phyloP scores from a whole-genome alignment of 108 stramenopile species.

The Nannochloropsis salina region DNA sequence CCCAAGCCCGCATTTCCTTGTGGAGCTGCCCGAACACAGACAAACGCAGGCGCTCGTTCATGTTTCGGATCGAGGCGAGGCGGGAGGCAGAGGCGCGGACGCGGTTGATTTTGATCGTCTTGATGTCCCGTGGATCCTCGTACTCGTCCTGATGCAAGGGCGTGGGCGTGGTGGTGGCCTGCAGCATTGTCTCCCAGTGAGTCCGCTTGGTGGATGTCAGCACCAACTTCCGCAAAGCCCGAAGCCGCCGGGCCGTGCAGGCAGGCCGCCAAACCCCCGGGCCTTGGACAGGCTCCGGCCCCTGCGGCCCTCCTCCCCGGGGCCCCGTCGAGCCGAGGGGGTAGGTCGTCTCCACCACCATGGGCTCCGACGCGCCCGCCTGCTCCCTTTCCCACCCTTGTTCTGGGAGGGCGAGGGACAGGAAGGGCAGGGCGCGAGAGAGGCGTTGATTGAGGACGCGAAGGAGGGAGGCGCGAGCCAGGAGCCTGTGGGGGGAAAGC shows the following conservation, averaged over 20 bases:
- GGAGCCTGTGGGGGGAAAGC: slow-evolving; percentile 36
- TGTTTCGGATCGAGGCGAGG: slow-evolving; percentile 44
- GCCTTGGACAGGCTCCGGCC: background rate
- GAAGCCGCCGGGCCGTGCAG: slow-evolving; percentile 33
- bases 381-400: slow-evolving; percentile 53
- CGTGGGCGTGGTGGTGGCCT: slow-evolving; percentile 80
- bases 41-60: slow-evolving; percentile 60
- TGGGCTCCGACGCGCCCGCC: slow-evolving; percentile 21
- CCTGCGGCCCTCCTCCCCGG: background rate
- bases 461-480: slow-evolving; percentile 69
- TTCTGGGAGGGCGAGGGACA: slow-evolving; percentile 67
- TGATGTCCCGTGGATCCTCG: slow-evolving; percentile 84
- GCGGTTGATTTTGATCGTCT: slow-evolving; percentile 79
- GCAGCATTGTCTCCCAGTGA: slow-evolving; percentile 65
- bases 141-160: slow-evolving; percentile 92
- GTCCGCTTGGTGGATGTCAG: slow-evolving; percentile 67
- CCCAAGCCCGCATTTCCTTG: slow-evolving; percentile 76
- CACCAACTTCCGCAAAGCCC: slow-evolving; percentile 19
- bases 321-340: background rate
- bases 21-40: slow-evolving; percentile 89
- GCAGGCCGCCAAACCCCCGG: slow-evolving; percentile 21
- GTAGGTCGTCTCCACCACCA: background rate
- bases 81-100: slow-evolving; percentile 67
- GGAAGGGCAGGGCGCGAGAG: slow-evolving; percentile 64
- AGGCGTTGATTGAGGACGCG: slow-evolving; percentile 69